These are phyloP conservation scores for Casuarina cunninghamiana DNA, from an alignment of 306 rosid genomes.

Conservation along the genomic window DNA sequence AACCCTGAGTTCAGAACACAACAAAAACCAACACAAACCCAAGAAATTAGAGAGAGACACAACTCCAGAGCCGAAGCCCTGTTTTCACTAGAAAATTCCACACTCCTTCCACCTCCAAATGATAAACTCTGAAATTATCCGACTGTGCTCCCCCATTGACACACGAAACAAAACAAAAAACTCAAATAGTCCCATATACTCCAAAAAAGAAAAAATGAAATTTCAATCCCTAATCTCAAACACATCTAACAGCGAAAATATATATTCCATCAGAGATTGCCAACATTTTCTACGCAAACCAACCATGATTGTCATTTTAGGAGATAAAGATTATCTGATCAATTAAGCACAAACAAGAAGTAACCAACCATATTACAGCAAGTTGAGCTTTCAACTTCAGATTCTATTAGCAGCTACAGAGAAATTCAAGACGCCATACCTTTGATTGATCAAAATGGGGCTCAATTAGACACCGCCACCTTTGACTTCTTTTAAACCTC, in stretches of 20 bases:
- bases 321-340: no score
- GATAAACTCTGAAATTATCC: no score
- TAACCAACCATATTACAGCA: not conserved
- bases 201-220: not conserved
- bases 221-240: not conserved
- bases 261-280: not conserved
- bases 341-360: not conserved
- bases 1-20: no score
- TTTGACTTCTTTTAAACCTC: no score
- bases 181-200: not conserved
- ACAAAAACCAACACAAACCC: no score
- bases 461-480: not conserved
- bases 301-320: no score
- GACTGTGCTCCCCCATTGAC: not conserved
- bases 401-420: not conserved
- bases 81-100: no score
- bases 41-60: no score
- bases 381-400: not conserved
- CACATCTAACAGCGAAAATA: not conserved
- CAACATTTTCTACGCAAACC: not conserved
- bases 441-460: not conserved
- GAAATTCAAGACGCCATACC: not conserved
- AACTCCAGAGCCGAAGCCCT: no score
- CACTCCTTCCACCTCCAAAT: no score
- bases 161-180: not conserved